Evolutionary conservation across 345 rosid species (phyloP).

Genomic region (Syzygium aromaticum): DNA sequence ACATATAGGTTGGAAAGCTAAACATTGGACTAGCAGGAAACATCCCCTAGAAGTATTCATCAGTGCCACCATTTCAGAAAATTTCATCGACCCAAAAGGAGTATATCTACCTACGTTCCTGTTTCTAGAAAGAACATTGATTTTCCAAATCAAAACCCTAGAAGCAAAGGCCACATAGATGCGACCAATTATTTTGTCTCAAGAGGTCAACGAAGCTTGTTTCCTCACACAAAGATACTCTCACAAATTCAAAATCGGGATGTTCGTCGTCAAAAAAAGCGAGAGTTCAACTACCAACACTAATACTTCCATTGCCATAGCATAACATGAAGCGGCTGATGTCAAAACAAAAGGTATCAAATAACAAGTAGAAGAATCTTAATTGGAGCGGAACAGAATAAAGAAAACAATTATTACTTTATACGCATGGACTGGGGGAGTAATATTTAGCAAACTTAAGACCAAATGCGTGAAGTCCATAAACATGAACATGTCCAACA

Average conservation of each 20-base stretch:
- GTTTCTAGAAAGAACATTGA: not conserved
- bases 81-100: not conserved
- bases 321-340: not conserved
- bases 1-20: not conserved
- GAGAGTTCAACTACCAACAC: not conserved
- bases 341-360: not conserved
- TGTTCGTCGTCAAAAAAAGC: not conserved
- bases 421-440: not conserved
- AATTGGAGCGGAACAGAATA: not conserved
- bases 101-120: not conserved
- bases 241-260: not conserved
- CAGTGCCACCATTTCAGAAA: not conserved
- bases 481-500: not conserved
- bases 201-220: not conserved
- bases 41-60: not conserved
- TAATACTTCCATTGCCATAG: not conserved
- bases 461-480: not conserved
- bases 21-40: not conserved
- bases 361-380: not conserved
- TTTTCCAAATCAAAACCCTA: not conserved
- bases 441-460: not conserved
- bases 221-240: not conserved
- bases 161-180: not conserved
- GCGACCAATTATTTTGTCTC: not conserved
- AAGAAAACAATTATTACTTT: not conserved